Conservation (phyloP, 176 grass and related monocot species). For the Ensete glaucum region DNA sequence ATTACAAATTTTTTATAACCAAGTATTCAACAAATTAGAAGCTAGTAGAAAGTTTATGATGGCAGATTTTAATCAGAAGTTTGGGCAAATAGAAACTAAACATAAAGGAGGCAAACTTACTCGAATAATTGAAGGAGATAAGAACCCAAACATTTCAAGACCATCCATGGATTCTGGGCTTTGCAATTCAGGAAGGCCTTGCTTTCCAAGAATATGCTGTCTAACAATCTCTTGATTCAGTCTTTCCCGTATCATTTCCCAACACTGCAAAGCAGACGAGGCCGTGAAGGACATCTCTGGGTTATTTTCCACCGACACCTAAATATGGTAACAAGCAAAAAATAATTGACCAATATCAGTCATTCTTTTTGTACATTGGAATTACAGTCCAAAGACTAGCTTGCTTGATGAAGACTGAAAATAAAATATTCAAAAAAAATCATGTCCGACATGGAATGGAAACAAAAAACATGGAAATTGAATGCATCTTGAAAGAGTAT, state of each 20-base stretch:
- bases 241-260: slow-evolving; percentile 40
- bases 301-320: slow-evolving; percentile 40
- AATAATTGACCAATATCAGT: not conserved
- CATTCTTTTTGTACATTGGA: no score
- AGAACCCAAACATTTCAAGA: slow-evolving; percentile 72
- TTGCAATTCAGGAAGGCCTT: slow-evolving; percentile 24
- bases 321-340: slow-evolving; percentile 7
- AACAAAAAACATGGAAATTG: no score
- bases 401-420: no score
- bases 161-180: slow-evolving; percentile 39
- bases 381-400: no score
- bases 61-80: no score
- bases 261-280: slow-evolving; percentile 41
- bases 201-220: slow-evolving; percentile 24
- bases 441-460: no score
- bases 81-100: not conserved
- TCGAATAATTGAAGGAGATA: slow-evolving; percentile 42
- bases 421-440: no score
- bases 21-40: no score
- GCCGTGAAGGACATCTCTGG: slow-evolving; percentile 42
- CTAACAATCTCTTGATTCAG: slow-evolving; percentile 51
- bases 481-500: no score
- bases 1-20: no score
- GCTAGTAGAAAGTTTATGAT: no score
- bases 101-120: slow-evolving; percentile 24